Conservation (phyloP, 257 asterid genomes). For the Salvia hispanica region DNA sequence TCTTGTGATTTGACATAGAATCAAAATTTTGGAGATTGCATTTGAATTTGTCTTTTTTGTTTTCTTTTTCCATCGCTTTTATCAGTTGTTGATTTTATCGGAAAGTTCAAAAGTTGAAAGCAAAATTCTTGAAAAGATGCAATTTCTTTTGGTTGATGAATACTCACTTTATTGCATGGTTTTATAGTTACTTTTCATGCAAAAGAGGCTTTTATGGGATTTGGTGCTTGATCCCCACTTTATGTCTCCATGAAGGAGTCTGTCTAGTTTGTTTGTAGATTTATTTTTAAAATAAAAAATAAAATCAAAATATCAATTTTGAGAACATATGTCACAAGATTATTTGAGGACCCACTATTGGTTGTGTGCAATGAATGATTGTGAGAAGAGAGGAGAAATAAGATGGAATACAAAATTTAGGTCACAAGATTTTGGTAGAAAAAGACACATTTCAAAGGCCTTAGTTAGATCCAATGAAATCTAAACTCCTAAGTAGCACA, state of each 20-base stretch:
- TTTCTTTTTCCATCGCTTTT: background rate
- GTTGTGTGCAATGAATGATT: constrained; percentile 43
- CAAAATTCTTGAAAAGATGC: background rate
- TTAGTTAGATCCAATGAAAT: constrained; percentile 1
- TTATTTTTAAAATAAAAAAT: constrained; percentile 18
- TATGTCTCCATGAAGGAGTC: constrained; percentile 65
- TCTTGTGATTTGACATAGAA: background rate
- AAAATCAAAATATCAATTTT: background rate
- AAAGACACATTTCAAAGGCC: constrained; percentile 27
- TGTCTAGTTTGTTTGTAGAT: constrained; percentile 32
- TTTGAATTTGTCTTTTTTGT: constrained; percentile 19
- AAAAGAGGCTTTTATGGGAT: constrained; percentile 27
- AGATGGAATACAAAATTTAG: constrained; percentile 19
- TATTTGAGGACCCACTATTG: constrained; percentile 28
- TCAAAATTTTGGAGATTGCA: constrained; percentile 7
- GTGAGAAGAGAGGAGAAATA: constrained; percentile 18
- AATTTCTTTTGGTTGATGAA: constrained; percentile 7
- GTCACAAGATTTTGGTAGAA: constrained; percentile 31
- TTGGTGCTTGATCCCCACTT: constrained; percentile 35
- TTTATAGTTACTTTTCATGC: constrained; percentile 33
- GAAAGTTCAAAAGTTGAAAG: constrained; percentile 5
- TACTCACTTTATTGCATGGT: constrained; percentile 35
- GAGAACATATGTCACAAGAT: constrained; percentile 11
- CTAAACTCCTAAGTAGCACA: background rate
- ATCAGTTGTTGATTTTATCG: constrained; percentile 9